Percentiles rank a stretch among this genome's conserved stretches.
Evolutionary conservation across 1,284 basidiomycete genomes (phyloP).

Genomic region (Anthracocystis walkeri): DNA sequence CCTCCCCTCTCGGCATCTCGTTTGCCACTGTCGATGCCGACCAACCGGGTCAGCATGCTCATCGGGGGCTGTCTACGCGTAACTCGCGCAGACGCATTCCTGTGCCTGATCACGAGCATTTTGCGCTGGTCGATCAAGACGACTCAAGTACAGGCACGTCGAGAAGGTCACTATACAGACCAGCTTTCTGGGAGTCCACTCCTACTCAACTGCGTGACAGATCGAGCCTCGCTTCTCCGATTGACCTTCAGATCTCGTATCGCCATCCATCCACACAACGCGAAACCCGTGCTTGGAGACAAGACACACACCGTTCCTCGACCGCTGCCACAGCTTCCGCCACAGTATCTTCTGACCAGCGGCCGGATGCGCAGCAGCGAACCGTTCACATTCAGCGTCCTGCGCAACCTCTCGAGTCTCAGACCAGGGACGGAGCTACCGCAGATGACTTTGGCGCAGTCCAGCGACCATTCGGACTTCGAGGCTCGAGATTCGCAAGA

Average conservation of each 20-base stretch:
- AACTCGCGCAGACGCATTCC: constrained; percentile 8
- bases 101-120: neutral
- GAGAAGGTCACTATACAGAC: neutral
- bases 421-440: neutral
- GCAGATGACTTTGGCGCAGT: constrained; percentile 17
- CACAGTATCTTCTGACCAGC: neutral
- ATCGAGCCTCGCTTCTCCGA: neutral
- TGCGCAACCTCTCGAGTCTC: neutral
- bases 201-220: neutral
- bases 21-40: constrained; percentile 18
- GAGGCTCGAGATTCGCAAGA: constrained; percentile 1
- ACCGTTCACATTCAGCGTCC: no score
- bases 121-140: neutral
- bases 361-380: neutral
- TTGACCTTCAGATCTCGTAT: neutral
- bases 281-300: neutral
- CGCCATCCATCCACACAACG: neutral
- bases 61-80: neutral
- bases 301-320: neutral
- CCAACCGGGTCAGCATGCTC: neutral
- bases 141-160: neutral
- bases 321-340: neutral
- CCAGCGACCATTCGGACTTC: constrained; percentile 13
- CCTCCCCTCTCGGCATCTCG: constrained; percentile 30
- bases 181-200: neutral